These are phyloP conservation scores for Ocimum tenuiflorum DNA, from an alignment of 257 asterid species.

Conservation along the genomic window DNA sequence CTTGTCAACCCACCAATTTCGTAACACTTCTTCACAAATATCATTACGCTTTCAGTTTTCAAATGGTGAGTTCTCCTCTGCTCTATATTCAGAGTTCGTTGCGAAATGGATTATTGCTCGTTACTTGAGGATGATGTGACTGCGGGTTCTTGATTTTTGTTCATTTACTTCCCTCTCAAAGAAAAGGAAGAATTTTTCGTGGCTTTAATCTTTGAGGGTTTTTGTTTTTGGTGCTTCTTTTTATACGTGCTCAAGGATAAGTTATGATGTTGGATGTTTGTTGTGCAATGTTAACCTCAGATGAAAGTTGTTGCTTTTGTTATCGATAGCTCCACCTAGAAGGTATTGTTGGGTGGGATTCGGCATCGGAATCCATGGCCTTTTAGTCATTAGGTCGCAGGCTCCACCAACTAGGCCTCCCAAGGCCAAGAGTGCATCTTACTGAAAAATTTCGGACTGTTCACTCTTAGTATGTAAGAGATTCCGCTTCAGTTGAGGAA, in stretches of 20 bases:
- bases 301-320: too few relatives aligned
- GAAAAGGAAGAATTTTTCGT: too few relatives aligned
- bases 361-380: too few relatives aligned
- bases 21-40: slow-evolving; percentile 10
- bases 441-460: too few relatives aligned
- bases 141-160: neutral
- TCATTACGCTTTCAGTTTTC: slow-evolving; percentile 9
- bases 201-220: neutral
- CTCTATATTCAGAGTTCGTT: neutral
- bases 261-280: neutral
- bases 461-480: too few relatives aligned
- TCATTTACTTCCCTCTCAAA: neutral
- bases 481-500: too few relatives aligned
- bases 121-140: neutral
- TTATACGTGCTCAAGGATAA: slow-evolving; percentile 5
- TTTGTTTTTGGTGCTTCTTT: neutral
- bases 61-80: slow-evolving; percentile 14
- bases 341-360: neutral
- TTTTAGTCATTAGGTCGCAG: too few relatives aligned
- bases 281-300: neutral
- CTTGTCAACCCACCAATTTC: slow-evolving; percentile 14
- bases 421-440: too few relatives aligned
- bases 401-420: too few relatives aligned
- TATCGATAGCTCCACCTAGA: neutral
- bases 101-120: neutral